Conservation (phyloP, 2,329 filamentous ascomycete species). For the Fusarium sp. region DNA sequence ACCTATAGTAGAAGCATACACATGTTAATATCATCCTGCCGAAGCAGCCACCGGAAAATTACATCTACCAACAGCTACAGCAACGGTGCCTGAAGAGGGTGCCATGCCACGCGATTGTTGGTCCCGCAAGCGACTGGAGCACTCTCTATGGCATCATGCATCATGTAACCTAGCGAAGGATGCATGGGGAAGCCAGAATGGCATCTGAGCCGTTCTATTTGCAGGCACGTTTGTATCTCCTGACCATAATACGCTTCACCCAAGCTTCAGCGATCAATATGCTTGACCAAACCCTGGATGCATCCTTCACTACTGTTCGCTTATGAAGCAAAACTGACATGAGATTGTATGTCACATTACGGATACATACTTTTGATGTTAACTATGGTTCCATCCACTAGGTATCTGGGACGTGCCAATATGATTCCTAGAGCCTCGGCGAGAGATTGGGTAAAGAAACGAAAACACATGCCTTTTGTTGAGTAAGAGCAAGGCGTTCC, state of each 20-base stretch:
- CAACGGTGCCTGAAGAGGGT: constrained; percentile 8
- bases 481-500: not conserved
- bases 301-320: not conserved
- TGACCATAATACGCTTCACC: constrained; percentile 15
- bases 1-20: not conserved
- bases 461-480: not conserved
- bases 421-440: not conserved
- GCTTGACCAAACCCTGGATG: not conserved
- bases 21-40: not conserved
- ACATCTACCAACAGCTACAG: constrained; percentile 5
- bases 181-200: constrained; percentile 30
- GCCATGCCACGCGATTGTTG: constrained; percentile 23
- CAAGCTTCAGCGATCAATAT: not conserved
- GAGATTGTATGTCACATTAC: not conserved
- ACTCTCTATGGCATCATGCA: constrained; percentile 39
- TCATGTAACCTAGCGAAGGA: constrained; percentile 27
- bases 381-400: not conserved
- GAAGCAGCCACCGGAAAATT: not conserved
- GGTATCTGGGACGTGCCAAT: not conserved
- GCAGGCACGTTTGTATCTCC: constrained; percentile 18
- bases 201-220: constrained; percentile 24
- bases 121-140: constrained; percentile 23
- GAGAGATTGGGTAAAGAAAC: not conserved
- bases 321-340: not conserved
- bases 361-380: not conserved